Evolutionary conservation across 2,329 filamentous ascomycete genomes (phyloP).

Genomic region (Trichophyton schoenleinii): DNA sequence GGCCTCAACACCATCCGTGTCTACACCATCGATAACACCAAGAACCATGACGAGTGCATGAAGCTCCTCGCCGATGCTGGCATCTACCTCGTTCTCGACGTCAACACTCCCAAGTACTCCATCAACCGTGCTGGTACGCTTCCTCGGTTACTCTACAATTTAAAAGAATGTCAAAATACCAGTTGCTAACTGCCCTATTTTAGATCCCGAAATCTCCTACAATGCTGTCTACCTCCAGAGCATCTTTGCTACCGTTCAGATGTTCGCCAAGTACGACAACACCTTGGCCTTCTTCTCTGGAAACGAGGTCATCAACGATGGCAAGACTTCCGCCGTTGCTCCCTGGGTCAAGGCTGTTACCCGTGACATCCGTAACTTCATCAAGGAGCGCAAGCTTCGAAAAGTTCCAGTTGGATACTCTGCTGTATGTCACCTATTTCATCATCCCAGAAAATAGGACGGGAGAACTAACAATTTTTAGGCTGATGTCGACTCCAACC

Average conservation of each 20-base stretch:
- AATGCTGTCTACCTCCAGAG: constrained; percentile 75
- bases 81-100: constrained; percentile 84
- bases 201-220: constrained; percentile 61
- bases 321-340: constrained; percentile 51
- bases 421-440: constrained; percentile 25
- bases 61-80: constrained; percentile 62
- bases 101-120: constrained; percentile 84
- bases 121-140: constrained; percentile 53
- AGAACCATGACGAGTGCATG: constrained; percentile 78
- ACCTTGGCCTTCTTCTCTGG: constrained; percentile 76
- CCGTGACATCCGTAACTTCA: constrained; percentile 62
- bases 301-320: constrained; percentile 67
- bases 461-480: constrained; percentile 7
- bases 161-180: not conserved
- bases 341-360: constrained; percentile 69
- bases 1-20: constrained; percentile 86
- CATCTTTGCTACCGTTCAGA: constrained; percentile 79
- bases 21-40: constrained; percentile 81
- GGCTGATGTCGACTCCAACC: constrained; percentile 75
- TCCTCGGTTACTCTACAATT: not conserved
- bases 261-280: constrained; percentile 72
- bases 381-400: constrained; percentile 49
- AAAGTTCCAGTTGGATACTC: constrained; percentile 62
- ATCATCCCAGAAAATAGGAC: too few relatives aligned
- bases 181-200: not conserved